Conservation (phyloP, 371 early-diverging fungal species). For the Syncephalastrum monosporum region DNA sequence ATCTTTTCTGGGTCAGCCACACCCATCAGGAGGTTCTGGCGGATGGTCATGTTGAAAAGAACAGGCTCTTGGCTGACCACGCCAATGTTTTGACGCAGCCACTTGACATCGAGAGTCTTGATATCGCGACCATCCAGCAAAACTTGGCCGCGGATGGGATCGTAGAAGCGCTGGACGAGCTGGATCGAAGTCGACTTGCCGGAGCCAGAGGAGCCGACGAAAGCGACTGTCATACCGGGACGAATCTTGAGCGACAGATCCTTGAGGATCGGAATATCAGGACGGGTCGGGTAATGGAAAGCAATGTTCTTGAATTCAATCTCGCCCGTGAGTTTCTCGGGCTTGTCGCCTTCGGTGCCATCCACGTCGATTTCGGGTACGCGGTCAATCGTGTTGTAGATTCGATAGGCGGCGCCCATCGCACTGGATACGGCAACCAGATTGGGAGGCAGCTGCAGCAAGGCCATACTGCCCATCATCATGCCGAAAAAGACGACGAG, state of each 20-base stretch:
- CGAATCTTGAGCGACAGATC: slow-evolving; percentile 57
- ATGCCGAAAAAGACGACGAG: slow-evolving; percentile 73
- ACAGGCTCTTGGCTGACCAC: slow-evolving; percentile 89
- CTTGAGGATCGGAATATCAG: slow-evolving; percentile 68
- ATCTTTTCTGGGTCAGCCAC: slow-evolving; percentile 26
- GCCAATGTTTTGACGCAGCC: slow-evolving; percentile 78
- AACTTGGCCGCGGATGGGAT: slow-evolving; percentile 62
- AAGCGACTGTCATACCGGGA: slow-evolving; percentile 76
- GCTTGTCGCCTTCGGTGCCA: slow-evolving; percentile 52
- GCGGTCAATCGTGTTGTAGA: slow-evolving; percentile 81
- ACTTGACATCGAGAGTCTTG: slow-evolving; percentile 64
- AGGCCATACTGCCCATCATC: slow-evolving; percentile 59
- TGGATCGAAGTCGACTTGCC: slow-evolving; percentile 91
- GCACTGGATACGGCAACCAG: slow-evolving; percentile 62
- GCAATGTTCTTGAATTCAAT: slow-evolving; percentile 73
- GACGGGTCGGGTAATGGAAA: slow-evolving; percentile 77
- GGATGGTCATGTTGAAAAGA: slow-evolving; percentile 81
- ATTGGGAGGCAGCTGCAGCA: slow-evolving; percentile 57
- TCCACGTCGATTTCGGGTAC: slow-evolving; percentile 63
- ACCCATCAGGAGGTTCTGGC: slow-evolving; percentile 79
- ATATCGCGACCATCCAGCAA: slow-evolving; percentile 72
- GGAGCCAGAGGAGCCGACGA: slow-evolving; percentile 83
- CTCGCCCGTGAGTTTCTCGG: slow-evolving; percentile 50
- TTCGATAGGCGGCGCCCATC: slow-evolving; percentile 63
- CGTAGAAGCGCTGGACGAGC: slow-evolving; percentile 91